These are phyloP conservation scores for Aspergillus fructus DNA, from an alignment of 2,329 filamentous ascomycete species.

Conservation along the genomic window DNA sequence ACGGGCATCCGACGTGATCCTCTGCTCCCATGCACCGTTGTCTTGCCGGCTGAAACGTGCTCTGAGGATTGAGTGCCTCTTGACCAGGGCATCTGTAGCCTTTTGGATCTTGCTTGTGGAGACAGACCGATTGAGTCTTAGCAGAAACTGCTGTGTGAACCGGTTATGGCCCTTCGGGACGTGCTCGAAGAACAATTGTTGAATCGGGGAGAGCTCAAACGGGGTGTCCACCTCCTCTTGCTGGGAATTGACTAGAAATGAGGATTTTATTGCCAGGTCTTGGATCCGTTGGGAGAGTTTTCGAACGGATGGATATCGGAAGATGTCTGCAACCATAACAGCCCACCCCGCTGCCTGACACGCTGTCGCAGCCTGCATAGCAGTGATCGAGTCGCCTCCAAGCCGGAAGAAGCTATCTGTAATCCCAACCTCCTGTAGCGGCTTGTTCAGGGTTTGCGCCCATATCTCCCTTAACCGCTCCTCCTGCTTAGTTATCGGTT, in stretches of 20 bases:
- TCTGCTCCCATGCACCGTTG: not conserved
- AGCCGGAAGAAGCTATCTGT: slow-evolving; percentile 25
- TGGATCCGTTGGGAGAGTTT: no score
- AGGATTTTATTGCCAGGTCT: no score
- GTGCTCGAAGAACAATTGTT: not conserved
- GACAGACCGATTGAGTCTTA: not conserved
- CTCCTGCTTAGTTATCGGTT: slow-evolving; percentile 10
- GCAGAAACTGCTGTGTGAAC: not conserved
- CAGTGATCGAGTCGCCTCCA: slow-evolving; percentile 24
- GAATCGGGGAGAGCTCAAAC: not conserved
- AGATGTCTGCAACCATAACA: not conserved
- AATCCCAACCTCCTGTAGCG: slow-evolving; percentile 6
- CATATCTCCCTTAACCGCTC: slow-evolving; percentile 12
- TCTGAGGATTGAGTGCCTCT: not conserved
- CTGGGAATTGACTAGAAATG: no score
- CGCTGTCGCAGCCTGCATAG: slow-evolving; percentile 18
- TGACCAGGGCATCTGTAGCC: not conserved
- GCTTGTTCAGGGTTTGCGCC: slow-evolving; percentile 13
- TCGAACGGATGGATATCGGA: not conserved
- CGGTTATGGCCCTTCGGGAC: not conserved
- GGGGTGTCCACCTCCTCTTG: no score
- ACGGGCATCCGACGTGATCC: not conserved
- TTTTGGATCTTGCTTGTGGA: not conserved
- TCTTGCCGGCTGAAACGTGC: not conserved
- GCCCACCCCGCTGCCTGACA: not conserved